Percentiles rank a stretch among this genome's conserved stretches.
These are phyloP conservation scores for Metroxylon sagu DNA, from an alignment of 176 grass and related monocot genomes.

Conservation along the genomic window DNA sequence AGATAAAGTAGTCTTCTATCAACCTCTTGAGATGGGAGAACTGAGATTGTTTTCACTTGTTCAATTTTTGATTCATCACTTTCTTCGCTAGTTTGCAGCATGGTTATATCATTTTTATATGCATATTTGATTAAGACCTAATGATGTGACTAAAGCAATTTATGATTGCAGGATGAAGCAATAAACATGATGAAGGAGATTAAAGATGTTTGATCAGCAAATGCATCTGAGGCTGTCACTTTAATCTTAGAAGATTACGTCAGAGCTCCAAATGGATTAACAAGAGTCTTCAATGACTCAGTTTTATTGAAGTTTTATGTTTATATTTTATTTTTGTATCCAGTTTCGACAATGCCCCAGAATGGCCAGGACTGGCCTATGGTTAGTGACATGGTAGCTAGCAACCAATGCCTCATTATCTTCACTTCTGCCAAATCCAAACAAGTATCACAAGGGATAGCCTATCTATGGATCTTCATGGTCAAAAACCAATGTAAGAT, in stretches of 20 bases:
- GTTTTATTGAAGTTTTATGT: conserved; percentile 56
- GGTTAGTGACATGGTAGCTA: conserved; percentile 68
- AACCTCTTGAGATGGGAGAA: too few relatives aligned
- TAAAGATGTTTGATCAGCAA: conserved; percentile 55
- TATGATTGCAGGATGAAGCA: conserved; percentile 47
- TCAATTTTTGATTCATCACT: too few relatives aligned
- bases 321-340: conserved; percentile 27
- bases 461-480: conserved; percentile 98
- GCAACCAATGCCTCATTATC: conserved; percentile 60
- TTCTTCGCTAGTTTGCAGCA: too few relatives aligned
- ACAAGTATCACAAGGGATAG: conserved; percentile 74
- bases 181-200: conserved; percentile 82
- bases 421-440: conserved; percentile 82
- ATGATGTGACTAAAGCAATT: too few relatives aligned
- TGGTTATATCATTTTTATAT: background rate
- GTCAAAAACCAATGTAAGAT: conserved; percentile 92
- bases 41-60: too few relatives aligned
- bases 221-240: conserved; percentile 80
- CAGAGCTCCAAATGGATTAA: conserved; percentile 57
- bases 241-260: conserved; percentile 92
- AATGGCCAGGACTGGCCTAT: conserved; percentile 77
- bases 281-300: conserved; percentile 69
- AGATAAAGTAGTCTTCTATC: too few relatives aligned
- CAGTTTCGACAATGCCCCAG: conserved; percentile 73
- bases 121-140: background rate